Percentiles rank a stretch among this genome's conserved stretches.
These are phyloP conservation scores for Colletotrichum plurivorum DNA, from an alignment of 2,329 filamentous ascomycete species.

Conservation along the genomic window DNA sequence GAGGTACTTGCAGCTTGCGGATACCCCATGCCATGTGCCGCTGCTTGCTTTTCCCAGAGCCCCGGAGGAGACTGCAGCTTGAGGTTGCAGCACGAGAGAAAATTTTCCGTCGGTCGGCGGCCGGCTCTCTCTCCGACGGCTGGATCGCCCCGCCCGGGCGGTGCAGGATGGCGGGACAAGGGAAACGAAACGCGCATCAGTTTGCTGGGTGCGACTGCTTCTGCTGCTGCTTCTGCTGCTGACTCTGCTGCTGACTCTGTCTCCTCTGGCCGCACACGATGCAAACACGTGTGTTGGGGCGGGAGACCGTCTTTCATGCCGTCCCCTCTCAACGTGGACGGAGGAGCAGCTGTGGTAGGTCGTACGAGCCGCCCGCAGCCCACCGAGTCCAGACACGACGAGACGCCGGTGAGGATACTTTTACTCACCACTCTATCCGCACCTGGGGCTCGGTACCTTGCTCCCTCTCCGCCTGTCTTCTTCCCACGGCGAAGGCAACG, in stretches of 20 bases:
- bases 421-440: neutral
- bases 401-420: neutral
- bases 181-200: slow-evolving; percentile 15
- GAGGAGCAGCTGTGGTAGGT: slow-evolving; percentile 29
- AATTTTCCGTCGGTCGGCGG: slow-evolving; percentile 31
- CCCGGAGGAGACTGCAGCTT: slow-evolving; percentile 7
- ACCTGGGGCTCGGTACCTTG: neutral
- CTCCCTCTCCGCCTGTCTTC: neutral
- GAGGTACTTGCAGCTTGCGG: too few relatives aligned
- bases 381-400: neutral
- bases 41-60: neutral
- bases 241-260: neutral
- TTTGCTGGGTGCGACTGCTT: neutral
- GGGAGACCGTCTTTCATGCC: slow-evolving; percentile 4
- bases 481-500: slow-evolving; percentile 1
- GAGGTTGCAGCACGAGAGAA: slow-evolving; percentile 19
- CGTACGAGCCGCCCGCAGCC: neutral
- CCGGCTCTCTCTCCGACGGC: slow-evolving; percentile 13
- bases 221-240: neutral
- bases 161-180: neutral
- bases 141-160: neutral
- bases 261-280: slow-evolving; percentile 17
- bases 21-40: slow-evolving; percentile 12
- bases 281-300: slow-evolving; percentile 34
- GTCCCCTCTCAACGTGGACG: slow-evolving; percentile 36